phyloP scores from a whole-genome alignment of 139 green algal genomes.

The Picochlorum sp. region DNA sequence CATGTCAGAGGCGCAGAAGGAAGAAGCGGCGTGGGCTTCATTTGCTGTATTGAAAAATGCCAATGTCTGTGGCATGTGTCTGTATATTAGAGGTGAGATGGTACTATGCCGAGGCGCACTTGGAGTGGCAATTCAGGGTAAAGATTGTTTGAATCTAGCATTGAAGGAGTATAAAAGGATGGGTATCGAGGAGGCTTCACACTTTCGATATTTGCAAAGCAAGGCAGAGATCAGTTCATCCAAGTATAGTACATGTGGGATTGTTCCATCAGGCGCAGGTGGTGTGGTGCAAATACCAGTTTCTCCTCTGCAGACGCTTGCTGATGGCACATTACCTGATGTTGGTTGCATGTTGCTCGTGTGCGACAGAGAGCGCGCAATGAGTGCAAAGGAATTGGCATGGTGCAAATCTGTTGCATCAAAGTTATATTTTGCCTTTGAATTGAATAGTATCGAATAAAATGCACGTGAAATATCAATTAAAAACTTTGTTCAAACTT shows the following conservation, averaged over 20 bases:
- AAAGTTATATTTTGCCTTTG: conserved; percentile 38
- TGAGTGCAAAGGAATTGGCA: conserved; percentile 44
- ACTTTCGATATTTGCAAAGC: too few relatives aligned
- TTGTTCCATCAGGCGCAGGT: not conserved
- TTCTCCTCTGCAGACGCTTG: not conserved
- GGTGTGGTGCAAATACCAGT: not conserved
- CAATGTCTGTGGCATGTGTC: conserved; percentile 64
- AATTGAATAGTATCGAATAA: not conserved
- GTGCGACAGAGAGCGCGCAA: conserved; percentile 43
- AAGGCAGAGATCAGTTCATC: too few relatives aligned
- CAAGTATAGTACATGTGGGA: not conserved
- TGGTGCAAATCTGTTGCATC: conserved; percentile 47
- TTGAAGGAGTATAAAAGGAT: not conserved
- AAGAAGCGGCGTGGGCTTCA: conserved; percentile 77
- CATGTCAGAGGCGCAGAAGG: conserved; percentile 17
- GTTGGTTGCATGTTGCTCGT: conserved; percentile 37
- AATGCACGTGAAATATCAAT: not conserved
- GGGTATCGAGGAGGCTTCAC: too few relatives aligned
- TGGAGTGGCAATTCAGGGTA: conserved; percentile 29
- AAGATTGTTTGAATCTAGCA: too few relatives aligned
- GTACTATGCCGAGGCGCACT: conserved; percentile 30
- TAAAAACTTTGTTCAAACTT: conserved; percentile 7
- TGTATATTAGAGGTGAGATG: conserved; percentile 22
- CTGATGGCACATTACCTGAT: not conserved
- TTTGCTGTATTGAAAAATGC: conserved; percentile 75